Evolutionary conservation across 2,329 filamentous ascomycete species (phyloP), one percentile per base, ranked within the genome.

Genomic region (Hypoxylon sp.): DNA sequence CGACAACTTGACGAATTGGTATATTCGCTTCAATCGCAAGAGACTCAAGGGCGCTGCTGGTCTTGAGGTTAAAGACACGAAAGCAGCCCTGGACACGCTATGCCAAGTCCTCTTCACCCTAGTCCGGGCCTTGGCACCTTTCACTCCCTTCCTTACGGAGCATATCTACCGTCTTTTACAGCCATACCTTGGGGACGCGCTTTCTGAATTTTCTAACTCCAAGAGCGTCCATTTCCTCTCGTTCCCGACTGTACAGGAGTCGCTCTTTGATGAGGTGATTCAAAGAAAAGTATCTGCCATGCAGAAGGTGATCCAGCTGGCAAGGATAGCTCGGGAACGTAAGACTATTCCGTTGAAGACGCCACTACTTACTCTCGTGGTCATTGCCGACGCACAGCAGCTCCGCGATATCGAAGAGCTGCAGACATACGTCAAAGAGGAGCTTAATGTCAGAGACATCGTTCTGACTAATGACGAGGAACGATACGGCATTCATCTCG

Each of bases 281-380:
- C 95, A 98, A 81, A 88, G 96, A 67, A 88, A 92, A 70, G 93
- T 98, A 11, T 85, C 87, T 67, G 89, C 93, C 49, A 98, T 99
- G 96, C 95, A 98, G 79, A 91, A 90, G 70, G 93, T 98, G 75
- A 97, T 99, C 77, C 93, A 98, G 75, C 86, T 98, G 66, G 93
- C 89, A 48, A 88, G 96, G 75, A 88, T 95, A 53, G 94, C 93
- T 52, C 87, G 96, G 78, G 96, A 98, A 78, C 89, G 93, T 53
- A 89, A 91, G 64, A 89, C 89, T 45, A 89, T 97, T 73, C 92
- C 92, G 32, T 83, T 98, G 57, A 98, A 97, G 83, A 96, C 91
- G 4, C 96, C 96, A 3, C 82, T 98, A 55, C 96, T 95, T 84
- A 93, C 92, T 0, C 83, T 98, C 26, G 87, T 97, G 11, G 92